A percentile compares a stretch with the other conserved stretches of the same genome.
Evolutionary conservation across 2,329 filamentous ascomycete species (phyloP).

Genomic region (Penicillium sp.): DNA sequence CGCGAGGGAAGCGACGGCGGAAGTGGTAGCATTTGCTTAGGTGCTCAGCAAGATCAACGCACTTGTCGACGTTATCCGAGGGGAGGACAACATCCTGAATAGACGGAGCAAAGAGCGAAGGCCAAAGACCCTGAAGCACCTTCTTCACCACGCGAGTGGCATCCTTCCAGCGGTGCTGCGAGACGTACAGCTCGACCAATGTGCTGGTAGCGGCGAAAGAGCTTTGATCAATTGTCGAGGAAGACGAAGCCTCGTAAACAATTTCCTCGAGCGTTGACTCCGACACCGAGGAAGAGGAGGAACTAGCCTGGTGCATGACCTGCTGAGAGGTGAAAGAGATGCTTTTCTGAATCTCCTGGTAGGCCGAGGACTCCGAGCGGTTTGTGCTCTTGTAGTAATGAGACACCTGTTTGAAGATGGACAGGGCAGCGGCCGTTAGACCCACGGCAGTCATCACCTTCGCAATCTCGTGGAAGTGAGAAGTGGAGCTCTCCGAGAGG

Average conservation of each 20-base stretch:
- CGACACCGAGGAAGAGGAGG: constrained; percentile 33
- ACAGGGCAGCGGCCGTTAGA: constrained; percentile 42
- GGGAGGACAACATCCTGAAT: constrained; percentile 44
- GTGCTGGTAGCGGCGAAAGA: constrained; percentile 41
- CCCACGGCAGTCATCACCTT: constrained; percentile 46
- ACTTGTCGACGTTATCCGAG: constrained; percentile 41
- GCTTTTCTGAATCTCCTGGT: constrained; percentile 42
- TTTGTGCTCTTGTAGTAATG: constrained; percentile 37
- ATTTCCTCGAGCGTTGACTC: constrained; percentile 43
- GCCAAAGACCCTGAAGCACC: constrained; percentile 45
- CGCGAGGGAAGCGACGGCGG: constrained; percentile 33
- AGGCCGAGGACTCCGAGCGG: constrained; percentile 29
- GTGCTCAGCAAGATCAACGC: constrained; percentile 44
- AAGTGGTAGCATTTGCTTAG: constrained; percentile 44
- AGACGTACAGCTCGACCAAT: constrained; percentile 40
- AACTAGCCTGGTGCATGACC: constrained; percentile 37
- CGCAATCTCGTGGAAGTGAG: constrained; percentile 39
- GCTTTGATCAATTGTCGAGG: constrained; percentile 36
- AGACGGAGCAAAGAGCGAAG: constrained; percentile 42
- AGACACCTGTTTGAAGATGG: constrained; percentile 43
- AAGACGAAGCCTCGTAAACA: constrained; percentile 41
- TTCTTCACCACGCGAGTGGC: constrained; percentile 44
- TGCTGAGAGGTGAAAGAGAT: constrained; percentile 42
- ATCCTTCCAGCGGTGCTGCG: constrained; percentile 45
- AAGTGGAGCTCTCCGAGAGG: constrained; percentile 36